Percentiles rank a stretch among this genome's conserved stretches.
These are phyloP conservation scores for Rhodotorula toruloides DNA, from an alignment of 768 basidiomycete species.

Conservation along the genomic window DNA sequence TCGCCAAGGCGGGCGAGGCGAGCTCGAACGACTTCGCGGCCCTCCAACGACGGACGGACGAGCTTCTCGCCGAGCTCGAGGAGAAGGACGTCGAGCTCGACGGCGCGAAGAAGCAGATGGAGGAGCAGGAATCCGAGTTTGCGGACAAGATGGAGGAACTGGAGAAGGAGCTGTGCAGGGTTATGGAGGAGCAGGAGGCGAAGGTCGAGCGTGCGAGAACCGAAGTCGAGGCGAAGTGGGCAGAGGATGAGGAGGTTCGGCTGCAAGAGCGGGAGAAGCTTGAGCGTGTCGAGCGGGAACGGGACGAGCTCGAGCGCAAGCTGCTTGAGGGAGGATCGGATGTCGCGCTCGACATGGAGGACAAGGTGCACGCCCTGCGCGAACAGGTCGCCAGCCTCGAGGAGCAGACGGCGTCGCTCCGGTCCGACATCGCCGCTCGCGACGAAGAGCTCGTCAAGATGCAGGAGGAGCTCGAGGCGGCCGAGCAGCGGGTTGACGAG, in stretches of 20 bases:
- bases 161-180: conserved; percentile 40
- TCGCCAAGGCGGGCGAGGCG: conserved; percentile 11
- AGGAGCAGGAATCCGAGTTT: conserved; percentile 40
- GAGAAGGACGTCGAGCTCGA: conserved; percentile 39
- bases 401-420: neutral
- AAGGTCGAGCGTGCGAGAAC: conserved; percentile 25
- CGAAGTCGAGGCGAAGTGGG: conserved; percentile 5
- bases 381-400: conserved; percentile 15
- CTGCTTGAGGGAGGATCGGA: conserved; percentile 1
- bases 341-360: conserved; percentile 1
- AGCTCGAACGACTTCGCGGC: conserved; percentile 1
- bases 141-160: conserved; percentile 39
- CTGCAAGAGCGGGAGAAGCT: conserved; percentile 3
- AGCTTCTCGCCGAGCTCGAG: conserved; percentile 31
- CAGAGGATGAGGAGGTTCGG: conserved; percentile 1
- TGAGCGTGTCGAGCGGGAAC: conserved; percentile 9
- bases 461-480: conserved; percentile 23
- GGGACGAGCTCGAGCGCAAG: conserved; percentile 21
- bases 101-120: conserved; percentile 13
- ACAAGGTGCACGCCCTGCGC: conserved; percentile 4
- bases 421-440: conserved; percentile 7
- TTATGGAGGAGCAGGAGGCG: conserved; percentile 41
- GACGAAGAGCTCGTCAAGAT: conserved; percentile 25
- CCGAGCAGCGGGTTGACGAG: conserved; percentile 20
- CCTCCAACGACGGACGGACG: conserved; percentile 9